phyloP scores from a whole-genome alignment of 1,284 basidiomycete species.

The Tilletia indica region DNA sequence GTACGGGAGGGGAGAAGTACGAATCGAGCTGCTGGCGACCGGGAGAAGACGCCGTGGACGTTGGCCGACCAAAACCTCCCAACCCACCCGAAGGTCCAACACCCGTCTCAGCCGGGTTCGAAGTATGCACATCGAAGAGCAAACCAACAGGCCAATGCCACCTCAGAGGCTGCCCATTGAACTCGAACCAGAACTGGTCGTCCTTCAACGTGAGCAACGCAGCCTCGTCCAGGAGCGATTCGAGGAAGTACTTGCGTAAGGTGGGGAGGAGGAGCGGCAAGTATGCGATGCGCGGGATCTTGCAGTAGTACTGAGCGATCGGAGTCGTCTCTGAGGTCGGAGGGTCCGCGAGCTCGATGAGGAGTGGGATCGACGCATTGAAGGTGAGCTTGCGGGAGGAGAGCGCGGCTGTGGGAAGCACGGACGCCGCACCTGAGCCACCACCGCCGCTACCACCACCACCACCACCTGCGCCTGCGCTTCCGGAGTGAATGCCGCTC shows the following conservation, averaged over 20 bases:
- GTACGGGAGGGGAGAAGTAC: conserved; percentile 11
- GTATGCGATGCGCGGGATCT: conserved; percentile 41
- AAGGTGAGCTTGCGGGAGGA: conserved; percentile 17
- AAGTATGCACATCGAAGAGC: conserved; percentile 42
- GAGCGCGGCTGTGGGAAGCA: neutral
- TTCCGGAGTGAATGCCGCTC: neutral
- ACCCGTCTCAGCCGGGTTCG: conserved; percentile 29
- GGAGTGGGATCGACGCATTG: conserved; percentile 9
- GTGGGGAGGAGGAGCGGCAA: conserved; percentile 39
- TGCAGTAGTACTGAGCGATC: conserved; percentile 31
- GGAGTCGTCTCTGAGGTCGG: conserved; percentile 8
- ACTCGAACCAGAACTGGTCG: conserved; percentile 44
- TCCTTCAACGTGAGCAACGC: conserved; percentile 30
- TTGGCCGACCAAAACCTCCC: conserved; percentile 5
- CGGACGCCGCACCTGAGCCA: neutral
- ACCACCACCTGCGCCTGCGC: neutral
- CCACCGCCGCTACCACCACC: neutral
- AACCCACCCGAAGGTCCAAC: conserved; percentile 19
- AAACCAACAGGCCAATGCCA: conserved; percentile 52
- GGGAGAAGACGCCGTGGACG: neutral
- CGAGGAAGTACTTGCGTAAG: conserved; percentile 36
- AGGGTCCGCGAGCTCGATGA: conserved; percentile 16
- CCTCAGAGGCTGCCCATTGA: conserved; percentile 37
- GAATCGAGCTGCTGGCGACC: conserved; percentile 5
- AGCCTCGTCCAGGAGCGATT: conserved; percentile 32